Evolutionary conservation across 2,329 filamentous ascomycete genomes (phyloP).

Genomic region (Ophiostoma pallidulum): DNA sequence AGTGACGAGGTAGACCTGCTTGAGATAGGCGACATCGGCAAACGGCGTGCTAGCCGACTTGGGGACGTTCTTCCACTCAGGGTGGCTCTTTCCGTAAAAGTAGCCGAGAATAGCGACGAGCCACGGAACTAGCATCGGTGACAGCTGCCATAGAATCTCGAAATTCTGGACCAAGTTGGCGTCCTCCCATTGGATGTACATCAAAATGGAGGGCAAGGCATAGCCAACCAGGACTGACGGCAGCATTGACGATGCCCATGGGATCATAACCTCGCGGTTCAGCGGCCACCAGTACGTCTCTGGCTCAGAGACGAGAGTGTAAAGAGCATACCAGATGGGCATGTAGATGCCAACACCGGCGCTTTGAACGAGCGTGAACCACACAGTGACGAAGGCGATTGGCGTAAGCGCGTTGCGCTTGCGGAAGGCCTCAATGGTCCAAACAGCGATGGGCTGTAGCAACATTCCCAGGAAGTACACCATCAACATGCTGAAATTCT

Average conservation of each 20-base stretch:
- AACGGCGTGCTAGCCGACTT: conserved; percentile 2
- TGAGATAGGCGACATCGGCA: conserved; percentile 5
- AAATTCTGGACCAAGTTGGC: conserved; percentile 9
- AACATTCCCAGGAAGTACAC: conserved; percentile 10
- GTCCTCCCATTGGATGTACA: conserved; percentile 10
- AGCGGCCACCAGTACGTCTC: conserved; percentile 12
- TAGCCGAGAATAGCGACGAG: conserved; percentile 6
- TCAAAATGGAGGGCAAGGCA: conserved; percentile 13
- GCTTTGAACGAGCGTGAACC: conserved; percentile 6
- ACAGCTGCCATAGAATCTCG: conserved; percentile 14
- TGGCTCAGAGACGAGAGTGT: conserved; percentile 6
- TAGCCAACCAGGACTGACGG: conserved; percentile 10
- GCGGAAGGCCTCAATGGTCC: conserved; percentile 13
- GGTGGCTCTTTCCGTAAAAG: neutral
- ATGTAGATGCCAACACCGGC: conserved; percentile 12
- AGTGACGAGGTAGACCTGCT: conserved; percentile 3
- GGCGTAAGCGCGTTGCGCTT: conserved; percentile 11
- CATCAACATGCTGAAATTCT: conserved; percentile 7
- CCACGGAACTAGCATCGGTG: conserved; percentile 11
- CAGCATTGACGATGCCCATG: conserved; percentile 6
- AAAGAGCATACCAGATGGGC: conserved; percentile 10
- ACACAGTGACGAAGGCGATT: conserved; percentile 4
- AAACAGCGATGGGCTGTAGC: conserved; percentile 10
- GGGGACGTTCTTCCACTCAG: neutral
- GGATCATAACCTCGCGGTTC: conserved; percentile 6